Evolutionary conservation across 805 yeast species (phyloP).

Genomic region (Ogataea chonburiensis): DNA sequence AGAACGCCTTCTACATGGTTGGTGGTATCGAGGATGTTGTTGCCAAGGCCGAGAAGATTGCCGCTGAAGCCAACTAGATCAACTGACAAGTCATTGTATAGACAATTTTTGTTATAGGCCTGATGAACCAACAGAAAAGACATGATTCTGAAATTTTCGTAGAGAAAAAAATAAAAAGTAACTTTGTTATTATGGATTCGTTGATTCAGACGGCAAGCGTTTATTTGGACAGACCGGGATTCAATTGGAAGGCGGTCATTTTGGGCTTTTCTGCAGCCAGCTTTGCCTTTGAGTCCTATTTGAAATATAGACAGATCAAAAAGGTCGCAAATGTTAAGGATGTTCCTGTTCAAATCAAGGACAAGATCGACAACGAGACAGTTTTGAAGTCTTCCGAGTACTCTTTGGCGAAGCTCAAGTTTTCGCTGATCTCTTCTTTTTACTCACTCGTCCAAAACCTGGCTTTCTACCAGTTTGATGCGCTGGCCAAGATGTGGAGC

Average conservation of each 20-base stretch:
- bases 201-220: slow-evolving; percentile 42
- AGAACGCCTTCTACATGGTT: slow-evolving; percentile 99
- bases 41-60: slow-evolving; percentile 98
- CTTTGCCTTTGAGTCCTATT: slow-evolving; percentile 69
- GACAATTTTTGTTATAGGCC: slow-evolving; percentile 19
- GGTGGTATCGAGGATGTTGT: slow-evolving; percentile 99
- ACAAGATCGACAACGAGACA: slow-evolving; percentile 68
- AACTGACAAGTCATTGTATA: slow-evolving; percentile 18
- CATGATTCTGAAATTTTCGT: slow-evolving; percentile 13
- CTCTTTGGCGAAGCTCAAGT: slow-evolving; percentile 73
- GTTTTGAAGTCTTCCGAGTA: slow-evolving; percentile 76
- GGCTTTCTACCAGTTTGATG: slow-evolving; percentile 55
- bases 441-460: slow-evolving; percentile 55
- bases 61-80: slow-evolving; percentile 78
- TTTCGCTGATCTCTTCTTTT: slow-evolving; percentile 55
- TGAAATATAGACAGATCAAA: slow-evolving; percentile 74
- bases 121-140: slow-evolving; percentile 17
- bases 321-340: slow-evolving; percentile 49
- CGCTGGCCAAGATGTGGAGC: slow-evolving; percentile 64
- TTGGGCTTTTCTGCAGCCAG: slow-evolving; percentile 74
- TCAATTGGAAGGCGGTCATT: slow-evolving; percentile 79
- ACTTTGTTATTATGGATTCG: slow-evolving; percentile 19
- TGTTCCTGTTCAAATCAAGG: slow-evolving; percentile 69
- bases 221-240: slow-evolving; percentile 60
- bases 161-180: neutral